Evolutionary conservation across 371 early-diverging fungal species (phyloP).

Genomic region (Dichotomocladium elegans): DNA sequence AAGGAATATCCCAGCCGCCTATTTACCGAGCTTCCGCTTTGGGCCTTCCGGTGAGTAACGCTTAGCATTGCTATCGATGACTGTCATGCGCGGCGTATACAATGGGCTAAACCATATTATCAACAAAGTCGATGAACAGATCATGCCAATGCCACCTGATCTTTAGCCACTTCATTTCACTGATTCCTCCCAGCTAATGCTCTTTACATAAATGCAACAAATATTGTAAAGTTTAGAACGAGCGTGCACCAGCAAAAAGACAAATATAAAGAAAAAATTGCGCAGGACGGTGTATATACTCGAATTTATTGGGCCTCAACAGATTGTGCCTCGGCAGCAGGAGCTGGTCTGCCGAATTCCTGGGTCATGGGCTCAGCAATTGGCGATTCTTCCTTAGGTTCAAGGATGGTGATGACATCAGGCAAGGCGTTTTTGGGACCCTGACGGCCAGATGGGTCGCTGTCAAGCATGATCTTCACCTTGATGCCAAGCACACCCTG

Average conservation of each 20-base stretch:
- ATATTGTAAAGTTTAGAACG: slow-evolving; percentile 22
- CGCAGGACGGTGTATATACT: neutral
- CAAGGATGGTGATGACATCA: slow-evolving; percentile 94
- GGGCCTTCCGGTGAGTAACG: slow-evolving; percentile 59
- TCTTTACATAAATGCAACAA: too few species aligned
- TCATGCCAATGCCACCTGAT: too few species aligned
- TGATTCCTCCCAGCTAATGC: too few species aligned
- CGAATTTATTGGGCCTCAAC: slow-evolving; percentile 14
- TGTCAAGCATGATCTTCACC: slow-evolving; percentile 99
- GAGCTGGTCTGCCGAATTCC: slow-evolving; percentile 60
- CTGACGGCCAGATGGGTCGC: slow-evolving; percentile 91
- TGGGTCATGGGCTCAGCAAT: slow-evolving; percentile 75
- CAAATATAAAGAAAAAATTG: neutral
- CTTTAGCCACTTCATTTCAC: too few species aligned
- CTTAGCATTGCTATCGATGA: slow-evolving; percentile 57
- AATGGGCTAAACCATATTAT: slow-evolving; percentile 22
- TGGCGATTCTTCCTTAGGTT: slow-evolving; percentile 84
- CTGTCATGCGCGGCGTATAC: slow-evolving; percentile 31
- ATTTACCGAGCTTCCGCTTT: slow-evolving; percentile 57
- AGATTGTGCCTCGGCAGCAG: slow-evolving; percentile 25
- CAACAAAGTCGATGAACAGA: slow-evolving; percentile 36
- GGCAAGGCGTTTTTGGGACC: slow-evolving; percentile 96
- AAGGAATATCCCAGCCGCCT: slow-evolving; percentile 26
- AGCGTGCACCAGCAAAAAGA: neutral
- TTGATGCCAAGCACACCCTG: slow-evolving; percentile 99